phyloP scores from a whole-genome alignment of 176 grass and related monocot species.

The Miscanthus lutarioriparius region DNA sequence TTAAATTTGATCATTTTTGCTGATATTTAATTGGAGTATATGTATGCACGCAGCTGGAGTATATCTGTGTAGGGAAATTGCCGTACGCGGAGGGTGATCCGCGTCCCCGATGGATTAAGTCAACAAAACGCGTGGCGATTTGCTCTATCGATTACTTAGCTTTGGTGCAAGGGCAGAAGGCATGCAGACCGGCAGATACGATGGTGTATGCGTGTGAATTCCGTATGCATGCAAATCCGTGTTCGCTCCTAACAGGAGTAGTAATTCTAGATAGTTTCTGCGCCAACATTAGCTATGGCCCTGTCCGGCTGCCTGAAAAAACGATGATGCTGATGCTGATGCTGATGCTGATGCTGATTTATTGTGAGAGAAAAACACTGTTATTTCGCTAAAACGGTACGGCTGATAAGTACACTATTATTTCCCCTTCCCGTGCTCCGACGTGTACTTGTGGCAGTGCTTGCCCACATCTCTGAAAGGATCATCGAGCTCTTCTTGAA shows the following conservation, averaged over 20 bases:
- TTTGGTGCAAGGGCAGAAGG: not conserved
- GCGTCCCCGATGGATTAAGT: not conserved
- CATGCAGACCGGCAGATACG: not conserved
- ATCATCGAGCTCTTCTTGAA: constrained; percentile 77
- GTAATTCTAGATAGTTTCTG: not conserved
- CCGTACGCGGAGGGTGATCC: not conserved
- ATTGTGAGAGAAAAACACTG: no score
- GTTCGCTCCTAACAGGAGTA: not conserved
- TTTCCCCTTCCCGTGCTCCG: constrained; percentile 71
- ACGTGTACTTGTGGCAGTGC: constrained; percentile 74
- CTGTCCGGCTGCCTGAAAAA: no score
- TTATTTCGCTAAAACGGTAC: no score
- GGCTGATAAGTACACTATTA: no score
- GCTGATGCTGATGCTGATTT: no score
- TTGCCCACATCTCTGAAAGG: constrained; percentile 71
- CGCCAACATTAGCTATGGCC: not conserved
- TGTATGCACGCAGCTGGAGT: no score
- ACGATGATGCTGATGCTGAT: no score
- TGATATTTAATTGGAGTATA: no score
- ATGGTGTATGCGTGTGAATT: not conserved
- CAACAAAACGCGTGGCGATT: not conserved
- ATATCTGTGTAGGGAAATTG: not conserved
- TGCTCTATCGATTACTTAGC: not conserved
- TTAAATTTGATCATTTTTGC: no score
- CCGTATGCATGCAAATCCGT: not conserved